phyloP scores from a whole-genome alignment of 176 grass and related monocot genomes.

The Tillandsia leiboldiana region DNA sequence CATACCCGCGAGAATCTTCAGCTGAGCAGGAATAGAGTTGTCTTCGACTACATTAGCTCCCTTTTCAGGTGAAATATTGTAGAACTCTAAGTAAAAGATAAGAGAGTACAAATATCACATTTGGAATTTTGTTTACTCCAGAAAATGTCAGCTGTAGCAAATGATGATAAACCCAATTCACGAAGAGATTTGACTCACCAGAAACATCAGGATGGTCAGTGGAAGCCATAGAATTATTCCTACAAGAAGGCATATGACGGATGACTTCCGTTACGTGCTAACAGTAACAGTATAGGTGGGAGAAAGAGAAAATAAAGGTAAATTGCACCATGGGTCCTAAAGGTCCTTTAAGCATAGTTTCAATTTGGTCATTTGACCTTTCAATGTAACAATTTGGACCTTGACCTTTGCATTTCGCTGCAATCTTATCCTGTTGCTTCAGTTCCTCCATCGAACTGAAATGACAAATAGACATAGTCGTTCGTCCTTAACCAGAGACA shows the following conservation, averaged over 20 bases:
- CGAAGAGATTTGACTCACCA: neutral
- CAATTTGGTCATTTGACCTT: too few species aligned
- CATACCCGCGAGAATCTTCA: slow-evolving; percentile 22
- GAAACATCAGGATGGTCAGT: slow-evolving; percentile 15
- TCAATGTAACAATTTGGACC: too few species aligned
- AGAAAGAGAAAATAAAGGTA: neutral
- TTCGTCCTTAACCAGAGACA: too few species aligned
- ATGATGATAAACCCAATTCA: too few species aligned
- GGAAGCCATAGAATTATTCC: slow-evolving; percentile 14
- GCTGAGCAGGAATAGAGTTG: neutral
- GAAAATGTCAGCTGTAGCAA: neutral
- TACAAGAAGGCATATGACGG: neutral
- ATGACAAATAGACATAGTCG: too few species aligned
- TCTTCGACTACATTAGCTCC: slow-evolving; percentile 13
- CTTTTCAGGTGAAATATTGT: slow-evolving; percentile 7
- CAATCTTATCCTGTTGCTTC: too few species aligned
- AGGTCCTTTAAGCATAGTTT: too few species aligned
- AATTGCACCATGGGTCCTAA: neutral
- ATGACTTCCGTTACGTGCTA: neutral
- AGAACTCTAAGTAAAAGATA: slow-evolving; percentile 4
- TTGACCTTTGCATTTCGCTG: too few species aligned
- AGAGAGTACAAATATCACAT: neutral
- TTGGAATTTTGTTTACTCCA: neutral
- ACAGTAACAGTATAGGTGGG: neutral
- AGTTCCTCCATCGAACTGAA: too few species aligned